A percentile compares a stretch with the other conserved stretches of the same genome.
phyloP scores from a whole-genome alignment of 176 grass and related monocot genomes.

The Puya raimondii region DNA sequence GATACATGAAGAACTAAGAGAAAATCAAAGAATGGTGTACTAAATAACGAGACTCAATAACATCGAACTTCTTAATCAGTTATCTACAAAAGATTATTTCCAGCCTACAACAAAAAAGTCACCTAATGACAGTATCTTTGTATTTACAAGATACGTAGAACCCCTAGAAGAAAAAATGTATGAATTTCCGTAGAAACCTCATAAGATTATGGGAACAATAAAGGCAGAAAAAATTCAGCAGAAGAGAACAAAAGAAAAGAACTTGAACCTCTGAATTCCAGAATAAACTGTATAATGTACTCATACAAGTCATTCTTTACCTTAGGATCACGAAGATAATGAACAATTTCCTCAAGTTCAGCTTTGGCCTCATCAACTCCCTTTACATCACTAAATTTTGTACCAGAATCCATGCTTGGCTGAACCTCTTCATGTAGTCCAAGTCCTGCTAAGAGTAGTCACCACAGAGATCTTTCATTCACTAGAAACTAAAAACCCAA shows the following conservation, averaged over 20 bases:
- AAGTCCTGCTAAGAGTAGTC: conserved; percentile 46
- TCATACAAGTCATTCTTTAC: conserved; percentile 25
- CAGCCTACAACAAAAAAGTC: background rate
- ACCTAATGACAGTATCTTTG: background rate
- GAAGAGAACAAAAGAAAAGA: background rate
- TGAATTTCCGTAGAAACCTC: background rate
- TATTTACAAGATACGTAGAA: background rate
- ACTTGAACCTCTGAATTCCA: background rate
- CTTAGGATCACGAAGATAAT: conserved; percentile 97
- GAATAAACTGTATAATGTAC: background rate
- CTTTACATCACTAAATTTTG: conserved; percentile 95
- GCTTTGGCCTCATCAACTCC: conserved; percentile 93
- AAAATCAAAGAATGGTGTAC: too few species aligned
- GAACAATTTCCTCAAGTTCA: conserved; percentile 98
- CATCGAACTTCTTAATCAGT: background rate
- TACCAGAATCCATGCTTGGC: conserved; percentile 68
- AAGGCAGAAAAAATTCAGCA: background rate
- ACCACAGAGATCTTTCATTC: conserved; percentile 10
- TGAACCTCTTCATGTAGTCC: conserved; percentile 86
- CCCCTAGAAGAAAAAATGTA: background rate
- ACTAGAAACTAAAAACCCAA: conserved; percentile 1
- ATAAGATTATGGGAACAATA: background rate
- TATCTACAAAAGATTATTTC: background rate
- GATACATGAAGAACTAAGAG: too few species aligned
- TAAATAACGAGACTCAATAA: too few species aligned